These are phyloP conservation scores for Didymella pinodella DNA, from an alignment of 2,329 filamentous ascomycete species.

Conservation along the genomic window DNA sequence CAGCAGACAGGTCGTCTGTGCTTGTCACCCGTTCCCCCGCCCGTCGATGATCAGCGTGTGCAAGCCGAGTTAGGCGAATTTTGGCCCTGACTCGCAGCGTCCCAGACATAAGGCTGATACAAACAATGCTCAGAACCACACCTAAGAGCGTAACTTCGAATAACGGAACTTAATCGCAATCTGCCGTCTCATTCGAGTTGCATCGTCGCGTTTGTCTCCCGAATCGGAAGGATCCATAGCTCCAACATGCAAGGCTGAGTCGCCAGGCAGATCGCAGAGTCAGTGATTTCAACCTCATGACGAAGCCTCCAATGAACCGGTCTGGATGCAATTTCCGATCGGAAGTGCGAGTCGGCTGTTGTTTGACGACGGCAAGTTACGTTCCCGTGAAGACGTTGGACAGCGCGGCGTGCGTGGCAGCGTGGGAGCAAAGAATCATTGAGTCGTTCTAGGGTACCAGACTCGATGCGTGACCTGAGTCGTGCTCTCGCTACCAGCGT, in stretches of 20 bases:
- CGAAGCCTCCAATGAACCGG: not conserved
- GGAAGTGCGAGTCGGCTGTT: slow-evolving; percentile 5
- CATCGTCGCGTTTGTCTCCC: not conserved
- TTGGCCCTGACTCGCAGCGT: slow-evolving; percentile 10
- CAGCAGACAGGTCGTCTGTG: slow-evolving; percentile 5
- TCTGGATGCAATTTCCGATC: slow-evolving; percentile 2
- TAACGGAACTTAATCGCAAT: not conserved
- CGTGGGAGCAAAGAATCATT: slow-evolving; percentile 12
- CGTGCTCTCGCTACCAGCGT: slow-evolving; percentile 6
- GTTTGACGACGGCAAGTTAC: slow-evolving; percentile 4
- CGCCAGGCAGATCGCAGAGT: not conserved
- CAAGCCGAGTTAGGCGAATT: slow-evolving; percentile 7
- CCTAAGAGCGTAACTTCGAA: not conserved
- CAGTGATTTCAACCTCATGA: not conserved
- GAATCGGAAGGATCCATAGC: not conserved
- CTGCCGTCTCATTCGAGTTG: not conserved
- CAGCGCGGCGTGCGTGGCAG: slow-evolving; percentile 4
- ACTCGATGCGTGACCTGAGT: not conserved
- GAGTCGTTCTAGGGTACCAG: slow-evolving; percentile 15
- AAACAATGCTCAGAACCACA: not conserved
- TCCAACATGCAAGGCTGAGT: not conserved
- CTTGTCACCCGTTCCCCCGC: slow-evolving; percentile 8
- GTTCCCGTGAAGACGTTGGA: slow-evolving; percentile 6
- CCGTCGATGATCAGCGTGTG: slow-evolving; percentile 10
- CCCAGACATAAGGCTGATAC: slow-evolving; percentile 13